Evolutionary conservation across 1,139 yeast species (phyloP).

Genomic region (Arxiozyma telluris): DNA sequence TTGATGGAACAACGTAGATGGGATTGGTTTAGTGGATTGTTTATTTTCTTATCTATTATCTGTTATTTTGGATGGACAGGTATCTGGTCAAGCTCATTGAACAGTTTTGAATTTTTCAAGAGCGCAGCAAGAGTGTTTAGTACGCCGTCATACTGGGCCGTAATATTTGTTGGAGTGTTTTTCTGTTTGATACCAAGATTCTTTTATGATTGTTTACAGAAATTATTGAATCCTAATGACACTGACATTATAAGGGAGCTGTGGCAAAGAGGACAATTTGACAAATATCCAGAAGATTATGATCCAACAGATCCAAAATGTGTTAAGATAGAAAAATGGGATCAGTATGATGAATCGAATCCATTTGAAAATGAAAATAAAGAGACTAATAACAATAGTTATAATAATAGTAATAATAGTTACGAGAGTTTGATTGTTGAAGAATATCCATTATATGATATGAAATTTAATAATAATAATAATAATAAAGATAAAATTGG

Average conservation of each 20-base stretch:
- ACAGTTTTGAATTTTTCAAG: conserved; percentile 64
- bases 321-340: not conserved
- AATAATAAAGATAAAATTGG: not conserved
- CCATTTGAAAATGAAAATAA: conserved; percentile 1
- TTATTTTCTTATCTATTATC: conserved; percentile 55
- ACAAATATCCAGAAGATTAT: conserved; percentile 46
- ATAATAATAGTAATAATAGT: not conserved
- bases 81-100: conserved; percentile 60
- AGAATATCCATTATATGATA: conserved; percentile 1
- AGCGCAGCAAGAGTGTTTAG: conserved; percentile 71
- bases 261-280: conserved; percentile 49
- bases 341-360: not conserved
- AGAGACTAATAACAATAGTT: conserved; percentile 3
- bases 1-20: conserved; percentile 78
- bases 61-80: conserved; percentile 84
- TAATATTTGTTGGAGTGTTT: conserved; percentile 59
- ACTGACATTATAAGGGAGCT: conserved; percentile 81
- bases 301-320: conserved; percentile 55
- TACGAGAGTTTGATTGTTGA: conserved; percentile 1
- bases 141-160: conserved; percentile 73
- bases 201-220: conserved; percentile 51
- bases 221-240: conserved; percentile 62
- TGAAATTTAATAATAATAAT: not conserved
- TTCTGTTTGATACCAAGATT: conserved; percentile 74
- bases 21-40: conserved; percentile 81